Evolutionary conservation across 1,284 basidiomycete genomes (phyloP).

Genomic region (Ustilago xerochloae): DNA sequence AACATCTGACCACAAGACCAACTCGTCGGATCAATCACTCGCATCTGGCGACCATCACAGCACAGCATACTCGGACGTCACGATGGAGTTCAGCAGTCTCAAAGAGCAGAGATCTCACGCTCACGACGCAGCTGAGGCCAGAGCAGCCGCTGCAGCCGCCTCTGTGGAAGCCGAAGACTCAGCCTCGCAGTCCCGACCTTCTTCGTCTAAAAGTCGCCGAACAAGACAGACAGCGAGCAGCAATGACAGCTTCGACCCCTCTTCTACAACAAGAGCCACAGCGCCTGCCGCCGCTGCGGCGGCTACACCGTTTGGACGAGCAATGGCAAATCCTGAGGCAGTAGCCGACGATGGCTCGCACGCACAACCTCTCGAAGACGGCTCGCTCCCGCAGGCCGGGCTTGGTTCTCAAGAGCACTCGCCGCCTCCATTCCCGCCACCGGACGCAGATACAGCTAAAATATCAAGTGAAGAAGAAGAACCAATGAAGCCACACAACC

Average conservation of each 20-base stretch:
- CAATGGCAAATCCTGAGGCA: constrained; percentile 19
- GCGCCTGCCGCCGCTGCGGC: neutral
- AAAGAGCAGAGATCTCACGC: constrained; percentile 24
- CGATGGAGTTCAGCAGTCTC: constrained; percentile 46
- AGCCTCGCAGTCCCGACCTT: constrained; percentile 5
- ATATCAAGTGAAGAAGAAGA: too few relatives aligned
- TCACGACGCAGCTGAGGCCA: constrained; percentile 32
- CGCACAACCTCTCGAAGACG: constrained; percentile 24
- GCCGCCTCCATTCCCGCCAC: neutral
- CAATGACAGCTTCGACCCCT: neutral
- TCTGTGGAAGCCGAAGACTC: constrained; percentile 15
- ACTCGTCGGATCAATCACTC: neutral
- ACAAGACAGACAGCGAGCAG: neutral
- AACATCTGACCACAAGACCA: neutral
- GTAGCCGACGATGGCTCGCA: neutral
- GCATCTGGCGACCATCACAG: neutral
- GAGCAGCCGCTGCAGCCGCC: constrained; percentile 36
- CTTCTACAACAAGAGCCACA: neutral
- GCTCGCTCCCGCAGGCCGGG: constrained; percentile 14
- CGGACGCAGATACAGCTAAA: too few relatives aligned
- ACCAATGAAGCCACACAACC: constrained; percentile 45
- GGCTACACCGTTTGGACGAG: constrained; percentile 18
- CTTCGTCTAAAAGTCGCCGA: constrained; percentile 8
- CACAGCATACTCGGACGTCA: neutral
- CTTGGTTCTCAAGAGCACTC: constrained; percentile 11